These are phyloP conservation scores for Yamadazyma insecticola DNA, from an alignment of 805 yeast species.

Conservation along the genomic window DNA sequence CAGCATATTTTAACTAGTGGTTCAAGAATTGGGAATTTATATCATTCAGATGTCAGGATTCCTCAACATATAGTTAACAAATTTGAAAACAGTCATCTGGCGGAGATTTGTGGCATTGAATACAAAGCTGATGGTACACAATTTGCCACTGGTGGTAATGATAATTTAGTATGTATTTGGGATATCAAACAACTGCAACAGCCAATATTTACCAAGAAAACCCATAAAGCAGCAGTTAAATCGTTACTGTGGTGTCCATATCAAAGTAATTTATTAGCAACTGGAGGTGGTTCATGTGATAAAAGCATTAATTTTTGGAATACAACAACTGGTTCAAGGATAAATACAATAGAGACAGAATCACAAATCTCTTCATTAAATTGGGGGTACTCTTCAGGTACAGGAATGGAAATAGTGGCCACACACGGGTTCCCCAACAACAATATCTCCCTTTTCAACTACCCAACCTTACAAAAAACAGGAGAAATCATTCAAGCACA, in stretches of 20 bases:
- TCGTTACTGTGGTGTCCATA: slow-evolving; percentile 95
- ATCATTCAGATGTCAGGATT: slow-evolving; percentile 85
- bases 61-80: slow-evolving; percentile 68
- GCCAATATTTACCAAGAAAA: slow-evolving; percentile 72
- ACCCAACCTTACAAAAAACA: slow-evolving; percentile 79
- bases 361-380: slow-evolving; percentile 90
- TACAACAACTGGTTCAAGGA: slow-evolving; percentile 81
- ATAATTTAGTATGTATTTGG: slow-evolving; percentile 90
- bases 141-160: slow-evolving; percentile 91
- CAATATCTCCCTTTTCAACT: slow-evolving; percentile 75
- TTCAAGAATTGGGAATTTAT: slow-evolving; percentile 75
- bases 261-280: slow-evolving; percentile 76
- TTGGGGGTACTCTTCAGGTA: slow-evolving; percentile 79
- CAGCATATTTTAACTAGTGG: slow-evolving; percentile 83
- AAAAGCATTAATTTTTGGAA: slow-evolving; percentile 93
- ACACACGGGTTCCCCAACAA: slow-evolving; percentile 93
- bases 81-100: slow-evolving; percentile 53
- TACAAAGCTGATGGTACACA: slow-evolving; percentile 83
- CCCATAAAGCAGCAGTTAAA: slow-evolving; percentile 92
- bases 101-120: slow-evolving; percentile 89
- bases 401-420: slow-evolving; percentile 82
- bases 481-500: slow-evolving; percentile 87
- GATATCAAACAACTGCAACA: slow-evolving; percentile 54
- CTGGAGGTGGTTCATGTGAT: slow-evolving; percentile 96
- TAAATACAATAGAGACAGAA: slow-evolving; percentile 84